Base-by-base conservation (phyloP, 1,284 basidiomycete genomes). In the Ustilago tritici region DNA sequence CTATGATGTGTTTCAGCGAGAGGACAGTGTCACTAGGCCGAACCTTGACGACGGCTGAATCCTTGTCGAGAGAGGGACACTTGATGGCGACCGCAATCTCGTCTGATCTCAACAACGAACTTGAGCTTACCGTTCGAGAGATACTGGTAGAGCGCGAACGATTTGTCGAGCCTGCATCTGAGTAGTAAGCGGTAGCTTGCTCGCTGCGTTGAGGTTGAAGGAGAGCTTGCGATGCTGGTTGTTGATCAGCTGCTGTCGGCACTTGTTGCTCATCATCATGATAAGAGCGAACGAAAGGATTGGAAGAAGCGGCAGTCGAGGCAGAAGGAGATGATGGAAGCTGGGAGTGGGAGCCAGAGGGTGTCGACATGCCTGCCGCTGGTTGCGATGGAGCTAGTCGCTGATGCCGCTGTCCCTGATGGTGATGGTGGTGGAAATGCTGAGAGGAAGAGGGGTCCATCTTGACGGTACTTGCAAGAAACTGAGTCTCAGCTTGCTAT, bases 1-100 rank as follows among this genome's bases (percentile, higher is more conserved):
- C 46, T 12, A 85, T 73, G n/a, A 15, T 53, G 34, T 62, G 64
- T 64, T 85, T 83, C 57, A 82, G 69, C 19, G 67, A 41, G 5
- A 68, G 49, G 2, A 76, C 66, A 12, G 66, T 65, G 17, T 72
- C 61, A 34, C 40, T 57, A 0, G 56, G 32, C 19, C n/a, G 65
- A 52, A 78, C 56, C 6, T 40, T 66, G 36, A 80, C 56, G 6
- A 70, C 14, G 3, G 53, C 65, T 3, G 78, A 73, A 43, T 78
- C 76, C 9, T 64, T 47, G 17, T 75, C 70, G n/a, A 78, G 76
- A 10, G 78, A 72, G 1, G 78, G 78, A 41, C 78, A 78, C 57
- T 78, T 80, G 59, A 80, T 70, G 12, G 75, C 56, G 15, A 80
- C 56, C 2, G 49, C 8, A n/a, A 79, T 60, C 17, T 67, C 54